Evolutionary conservation across 352 stramenopile species (phyloP), one percentile per base, ranked within the genome.

Genomic region (Pythium diclinum): DNA sequence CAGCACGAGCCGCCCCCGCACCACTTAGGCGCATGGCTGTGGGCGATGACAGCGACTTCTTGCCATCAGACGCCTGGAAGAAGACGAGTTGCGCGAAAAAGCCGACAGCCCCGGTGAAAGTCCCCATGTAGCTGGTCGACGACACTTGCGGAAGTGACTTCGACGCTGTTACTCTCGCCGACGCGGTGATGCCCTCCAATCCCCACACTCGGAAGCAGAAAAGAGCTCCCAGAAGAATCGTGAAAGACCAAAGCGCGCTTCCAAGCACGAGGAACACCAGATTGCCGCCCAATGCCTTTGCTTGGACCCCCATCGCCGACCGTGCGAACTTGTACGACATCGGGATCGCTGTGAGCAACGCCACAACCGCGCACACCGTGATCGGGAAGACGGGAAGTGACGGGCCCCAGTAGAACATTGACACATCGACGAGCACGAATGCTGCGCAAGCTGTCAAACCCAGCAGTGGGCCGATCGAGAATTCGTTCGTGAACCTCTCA

Each of bases 181-280:
- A 32, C 5, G 19, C 8, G 17, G 48, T 2, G 47, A 21, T 42
- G 6, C 63, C 58, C 66, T 87, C 63, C 7, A 73, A 57, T 19
- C 55, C 55, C 70, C 75, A 81, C 14, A 87, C 42, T n/a, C 76
- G 70, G 56, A 78, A 74, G 48, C 70, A 81, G 34, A 79, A 87
- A 17, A 87, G 55, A 1, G 59, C 71, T 3, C 72, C 78, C 3
- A 87, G 63, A 2, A 87, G 65, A 33, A 87, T 64, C 16, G 78
- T 85, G 59, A 85, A 81, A 14, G 78, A 87, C 78, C 78, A 85
- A 13, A 87, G 65, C 17, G 78, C 76, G 47, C 68, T 81, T 9
- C 78, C 78, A 0, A 83, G 61, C 19, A 87, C 75, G 21, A 83
- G 59, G 34, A 83, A 84, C 11, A 87, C 63, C 13, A 85, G 68